Percentiles rank a stretch among this genome's conserved stretches.
These are phyloP conservation scores for Sclerotinia trifoliorum DNA, from an alignment of 2,329 filamentous ascomycete species.

Conservation along the genomic window DNA sequence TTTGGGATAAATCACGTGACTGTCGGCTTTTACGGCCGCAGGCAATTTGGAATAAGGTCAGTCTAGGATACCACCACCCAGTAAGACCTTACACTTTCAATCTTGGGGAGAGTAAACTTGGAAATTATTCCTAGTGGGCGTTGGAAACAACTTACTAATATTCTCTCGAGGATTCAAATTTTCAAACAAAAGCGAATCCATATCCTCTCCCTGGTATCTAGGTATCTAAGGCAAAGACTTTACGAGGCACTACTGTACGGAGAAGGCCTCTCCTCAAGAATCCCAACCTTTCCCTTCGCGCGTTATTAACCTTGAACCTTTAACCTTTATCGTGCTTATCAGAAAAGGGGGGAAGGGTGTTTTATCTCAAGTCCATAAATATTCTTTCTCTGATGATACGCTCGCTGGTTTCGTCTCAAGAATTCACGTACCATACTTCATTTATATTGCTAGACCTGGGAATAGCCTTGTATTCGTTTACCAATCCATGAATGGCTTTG, in stretches of 20 bases:
- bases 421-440: background rate
- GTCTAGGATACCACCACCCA: background rate
- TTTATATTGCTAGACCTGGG: conserved; percentile 1
- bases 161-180: background rate
- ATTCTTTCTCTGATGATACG: conserved; percentile 4
- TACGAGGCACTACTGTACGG: background rate
- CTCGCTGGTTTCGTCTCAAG: conserved; percentile 5
- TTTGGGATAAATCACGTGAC: background rate
- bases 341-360: conserved; percentile 7
- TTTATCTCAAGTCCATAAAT: background rate
- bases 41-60: background rate
- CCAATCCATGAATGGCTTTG: background rate
- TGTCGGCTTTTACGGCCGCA: no score
- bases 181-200: no score
- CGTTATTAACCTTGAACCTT: background rate
- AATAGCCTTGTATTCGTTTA: conserved; percentile 13
- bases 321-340: conserved; percentile 7
- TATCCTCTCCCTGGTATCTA: no score
- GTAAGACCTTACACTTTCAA: background rate
- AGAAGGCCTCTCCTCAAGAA: background rate
- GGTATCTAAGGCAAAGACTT: background rate
- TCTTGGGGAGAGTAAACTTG: no score
- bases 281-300: conserved; percentile 1
- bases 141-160: background rate
- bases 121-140: background rate